A percentile compares a stretch with the other conserved stretches of the same genome.
These are phyloP conservation scores for Apiotrichum sp. DNA, from an alignment of 1,284 basidiomycete genomes.

Conservation along the genomic window DNA sequence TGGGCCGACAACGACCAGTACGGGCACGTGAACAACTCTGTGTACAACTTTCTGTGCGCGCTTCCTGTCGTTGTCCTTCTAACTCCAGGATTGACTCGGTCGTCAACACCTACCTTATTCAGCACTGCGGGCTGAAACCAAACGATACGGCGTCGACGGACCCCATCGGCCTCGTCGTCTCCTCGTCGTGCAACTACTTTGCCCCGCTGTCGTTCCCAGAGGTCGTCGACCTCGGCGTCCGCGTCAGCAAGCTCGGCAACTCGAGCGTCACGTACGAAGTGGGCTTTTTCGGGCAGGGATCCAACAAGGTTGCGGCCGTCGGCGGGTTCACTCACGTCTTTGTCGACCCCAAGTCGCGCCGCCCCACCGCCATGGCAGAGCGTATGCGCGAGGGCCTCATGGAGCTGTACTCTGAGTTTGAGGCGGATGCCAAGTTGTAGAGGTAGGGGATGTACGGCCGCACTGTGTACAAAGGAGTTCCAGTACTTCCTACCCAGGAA, in stretches of 20 bases:
- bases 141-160: conserved; percentile 8
- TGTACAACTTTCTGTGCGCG: conserved; percentile 18
- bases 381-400: conserved; percentile 10
- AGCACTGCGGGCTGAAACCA: conserved; percentile 13
- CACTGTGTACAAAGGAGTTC: too few species aligned
- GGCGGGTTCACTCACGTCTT: conserved; percentile 19
- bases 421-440: conserved; percentile 1
- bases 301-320: conserved; percentile 6
- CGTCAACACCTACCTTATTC: conserved; percentile 17
- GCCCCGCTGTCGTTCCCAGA: conserved; percentile 12
- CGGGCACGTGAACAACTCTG: conserved; percentile 17
- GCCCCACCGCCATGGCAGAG: conserved; percentile 11
- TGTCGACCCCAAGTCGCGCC: conserved; percentile 11
- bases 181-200: conserved; percentile 16
- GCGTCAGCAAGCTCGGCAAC: conserved; percentile 15
- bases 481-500: too few species aligned
- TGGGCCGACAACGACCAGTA: conserved; percentile 20
- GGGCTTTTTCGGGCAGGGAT: conserved; percentile 11
- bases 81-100: conserved; percentile 16
- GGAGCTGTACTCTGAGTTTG: neutral
- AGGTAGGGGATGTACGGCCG: too few species aligned
- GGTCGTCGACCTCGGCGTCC: conserved; percentile 16
- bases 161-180: conserved; percentile 18
- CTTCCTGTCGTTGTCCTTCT: neutral
- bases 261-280: conserved; percentile 17